Evolutionary conservation across 257 asterid species (phyloP), one percentile per base, ranked within the genome.

Genomic region (Petrea volubilis): DNA sequence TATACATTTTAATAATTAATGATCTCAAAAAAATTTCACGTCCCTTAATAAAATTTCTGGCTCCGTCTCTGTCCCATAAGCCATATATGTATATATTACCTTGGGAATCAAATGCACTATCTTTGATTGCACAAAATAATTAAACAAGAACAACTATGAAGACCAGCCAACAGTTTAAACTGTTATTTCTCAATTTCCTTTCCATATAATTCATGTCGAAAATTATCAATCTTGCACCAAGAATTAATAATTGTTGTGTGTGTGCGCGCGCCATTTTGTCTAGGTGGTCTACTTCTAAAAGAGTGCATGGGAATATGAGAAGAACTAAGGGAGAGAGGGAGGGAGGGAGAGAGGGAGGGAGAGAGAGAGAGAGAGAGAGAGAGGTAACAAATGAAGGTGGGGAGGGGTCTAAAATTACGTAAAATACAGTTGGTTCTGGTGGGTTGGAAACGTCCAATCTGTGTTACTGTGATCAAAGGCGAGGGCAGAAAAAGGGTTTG

Each of bases 401-500:
- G 71, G 18, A 4, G 76, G 50, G 33, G 20, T 31, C 68, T 71
- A 25, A 53, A 68, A 68, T 24, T 34, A 43, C 41, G 29, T 40
- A 56, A 23, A n/a, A 1, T 11, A 1, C 40, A 23, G 62, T 27
- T 38, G 2, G 24, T 63, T 31, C 29, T 44, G 27, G 58, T 52
- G 61, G 4, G 59, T 60, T 70, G 78, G 83, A 72, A 60, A 75
- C 63, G 78, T 80, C 84, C 59, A 75, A 75, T 79, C 80, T 31
- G 57, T 38, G 67, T 20, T 49, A 52, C 50, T 18, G 29, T 21
- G 25, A 60, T 46, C n/a, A 60, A 65, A 46, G 67, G 49, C 47
- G 55, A 34, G 27, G 46, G 18, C 18, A 44, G 18, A 44, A 44
- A 67, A 72, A 67, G 77, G 78, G 44, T 47, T 57, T 50, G 24